phyloP scores from a whole-genome alignment of 2,329 filamentous ascomycete genomes.

The Lithohypha guttulata region DNA sequence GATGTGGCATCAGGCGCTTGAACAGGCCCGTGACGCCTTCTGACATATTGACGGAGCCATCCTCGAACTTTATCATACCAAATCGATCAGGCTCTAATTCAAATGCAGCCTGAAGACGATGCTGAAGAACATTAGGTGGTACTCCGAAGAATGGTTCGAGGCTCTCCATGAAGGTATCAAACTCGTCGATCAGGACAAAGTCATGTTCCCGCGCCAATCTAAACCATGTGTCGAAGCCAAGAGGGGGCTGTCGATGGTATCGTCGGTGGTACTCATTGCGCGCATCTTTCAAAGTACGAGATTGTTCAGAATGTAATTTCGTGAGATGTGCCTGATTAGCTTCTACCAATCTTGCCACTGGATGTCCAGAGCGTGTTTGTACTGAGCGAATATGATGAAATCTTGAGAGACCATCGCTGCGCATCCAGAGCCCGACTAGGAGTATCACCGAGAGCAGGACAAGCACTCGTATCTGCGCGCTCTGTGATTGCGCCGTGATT shows the following conservation, averaged over 20 bases:
- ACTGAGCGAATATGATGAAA: too few relatives aligned
- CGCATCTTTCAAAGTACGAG: slow-evolving; percentile 36
- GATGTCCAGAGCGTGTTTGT: too few relatives aligned
- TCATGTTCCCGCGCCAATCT: slow-evolving; percentile 25
- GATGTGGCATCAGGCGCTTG: not conserved
- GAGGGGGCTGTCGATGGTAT: slow-evolving; percentile 45
- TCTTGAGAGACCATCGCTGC: too few relatives aligned
- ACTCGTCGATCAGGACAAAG: slow-evolving; percentile 12
- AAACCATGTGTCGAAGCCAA: slow-evolving; percentile 50
- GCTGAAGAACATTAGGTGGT: not conserved
- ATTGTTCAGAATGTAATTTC: too few relatives aligned
- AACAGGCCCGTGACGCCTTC: not conserved
- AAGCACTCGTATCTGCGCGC: too few relatives aligned
- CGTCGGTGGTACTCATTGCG: slow-evolving; percentile 41
- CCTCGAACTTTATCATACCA: not conserved
- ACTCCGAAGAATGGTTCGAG: slow-evolving; percentile 3
- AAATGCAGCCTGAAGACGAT: not conserved
- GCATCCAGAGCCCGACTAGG: too few relatives aligned
- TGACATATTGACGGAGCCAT: not conserved
- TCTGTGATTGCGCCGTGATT: too few relatives aligned
- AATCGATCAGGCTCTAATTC: not conserved
- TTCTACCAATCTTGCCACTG: too few relatives aligned
- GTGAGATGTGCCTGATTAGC: too few relatives aligned
- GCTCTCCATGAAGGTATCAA: slow-evolving; percentile 9
- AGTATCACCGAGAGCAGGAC: too few relatives aligned